Percentiles rank a stretch among this genome's conserved stretches.
These are phyloP conservation scores for Tolypocladium capitatum DNA, from an alignment of 2,329 filamentous ascomycete genomes.

Conservation along the genomic window DNA sequence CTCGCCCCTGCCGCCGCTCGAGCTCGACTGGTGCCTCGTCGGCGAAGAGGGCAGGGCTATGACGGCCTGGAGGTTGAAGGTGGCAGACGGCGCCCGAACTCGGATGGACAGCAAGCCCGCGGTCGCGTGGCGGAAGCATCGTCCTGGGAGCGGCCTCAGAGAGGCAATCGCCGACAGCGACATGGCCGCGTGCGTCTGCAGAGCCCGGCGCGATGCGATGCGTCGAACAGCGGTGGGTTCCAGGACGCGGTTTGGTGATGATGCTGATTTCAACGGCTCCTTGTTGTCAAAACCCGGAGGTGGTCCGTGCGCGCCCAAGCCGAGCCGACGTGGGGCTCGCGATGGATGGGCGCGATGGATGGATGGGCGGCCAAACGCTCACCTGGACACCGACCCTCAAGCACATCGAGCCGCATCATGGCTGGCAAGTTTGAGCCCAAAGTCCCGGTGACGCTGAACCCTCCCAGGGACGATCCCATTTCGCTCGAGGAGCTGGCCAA, in stretches of 20 bases:
- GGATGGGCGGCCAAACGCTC: not conserved
- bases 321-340: slow-evolving; percentile 3
- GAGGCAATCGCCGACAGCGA: slow-evolving; percentile 20
- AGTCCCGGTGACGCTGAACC: slow-evolving; percentile 57
- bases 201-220: not conserved
- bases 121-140: slow-evolving; percentile 15
- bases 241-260: not conserved
- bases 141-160: slow-evolving; percentile 17
- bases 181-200: slow-evolving; percentile 10
- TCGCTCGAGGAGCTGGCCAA: slow-evolving; percentile 65
- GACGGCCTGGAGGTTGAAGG: slow-evolving; percentile 15
- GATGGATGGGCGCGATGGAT: not conserved
- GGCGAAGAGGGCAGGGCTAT: slow-evolving; percentile 15
- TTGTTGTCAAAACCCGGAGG: not conserved
- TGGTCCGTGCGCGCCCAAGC: slow-evolving; percentile 7
- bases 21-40: slow-evolving; percentile 15
- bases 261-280: no score
- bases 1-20: slow-evolving; percentile 4
- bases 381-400: not conserved
- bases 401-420: slow-evolving; percentile 23
- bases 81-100: slow-evolving; percentile 15
- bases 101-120: slow-evolving; percentile 19
- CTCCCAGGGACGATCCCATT: slow-evolving; percentile 82
- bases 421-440: slow-evolving; percentile 67
- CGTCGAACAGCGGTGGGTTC: not conserved